These are phyloP conservation scores for Suaeda aralocaspica DNA, from an alignment of 148 eudicot species.

Conservation along the genomic window DNA sequence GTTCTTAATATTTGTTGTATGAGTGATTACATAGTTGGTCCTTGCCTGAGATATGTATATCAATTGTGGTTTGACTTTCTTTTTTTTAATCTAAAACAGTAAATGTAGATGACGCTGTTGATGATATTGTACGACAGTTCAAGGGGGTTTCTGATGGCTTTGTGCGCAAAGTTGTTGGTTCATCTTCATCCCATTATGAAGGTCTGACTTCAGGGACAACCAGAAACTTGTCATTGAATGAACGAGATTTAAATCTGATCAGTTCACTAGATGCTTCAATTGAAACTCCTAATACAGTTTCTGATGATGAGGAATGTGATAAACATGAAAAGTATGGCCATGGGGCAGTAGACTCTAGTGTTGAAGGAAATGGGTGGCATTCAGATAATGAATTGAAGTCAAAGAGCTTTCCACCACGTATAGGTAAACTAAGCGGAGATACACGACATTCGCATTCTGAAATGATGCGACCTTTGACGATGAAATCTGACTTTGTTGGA, in stretches of 20 bases:
- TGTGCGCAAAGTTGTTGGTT: constrained; percentile 59
- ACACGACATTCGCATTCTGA: constrained; percentile 33
- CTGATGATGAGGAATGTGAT: constrained; percentile 69
- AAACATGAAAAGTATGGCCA: constrained; percentile 39
- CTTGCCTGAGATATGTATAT: neutral
- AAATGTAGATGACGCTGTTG: constrained; percentile 95
- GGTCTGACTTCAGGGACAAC: constrained; percentile 29
- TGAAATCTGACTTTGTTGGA: constrained; percentile 31
- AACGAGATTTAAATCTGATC: constrained; percentile 45
- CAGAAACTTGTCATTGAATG: constrained; percentile 56
- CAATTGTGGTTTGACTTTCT: neutral
- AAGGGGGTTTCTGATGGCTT: constrained; percentile 96
- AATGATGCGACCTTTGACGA: constrained; percentile 25
- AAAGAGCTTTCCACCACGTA: constrained; percentile 56
- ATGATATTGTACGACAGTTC: constrained; percentile 91
- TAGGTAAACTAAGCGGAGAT: constrained; percentile 35
- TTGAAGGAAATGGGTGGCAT: constrained; percentile 58
- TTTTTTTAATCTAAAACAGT: constrained; percentile 38
- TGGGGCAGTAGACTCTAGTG: constrained; percentile 37
- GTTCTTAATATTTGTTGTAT: neutral
- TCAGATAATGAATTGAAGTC: constrained; percentile 73
- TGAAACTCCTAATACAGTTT: constrained; percentile 51
- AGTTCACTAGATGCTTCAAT: constrained; percentile 42
- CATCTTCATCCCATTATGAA: constrained; percentile 49
- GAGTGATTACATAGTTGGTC: neutral